Base-by-base conservation (phyloP, 179 eudicot genomes). In the Silene coronaria region DNA sequence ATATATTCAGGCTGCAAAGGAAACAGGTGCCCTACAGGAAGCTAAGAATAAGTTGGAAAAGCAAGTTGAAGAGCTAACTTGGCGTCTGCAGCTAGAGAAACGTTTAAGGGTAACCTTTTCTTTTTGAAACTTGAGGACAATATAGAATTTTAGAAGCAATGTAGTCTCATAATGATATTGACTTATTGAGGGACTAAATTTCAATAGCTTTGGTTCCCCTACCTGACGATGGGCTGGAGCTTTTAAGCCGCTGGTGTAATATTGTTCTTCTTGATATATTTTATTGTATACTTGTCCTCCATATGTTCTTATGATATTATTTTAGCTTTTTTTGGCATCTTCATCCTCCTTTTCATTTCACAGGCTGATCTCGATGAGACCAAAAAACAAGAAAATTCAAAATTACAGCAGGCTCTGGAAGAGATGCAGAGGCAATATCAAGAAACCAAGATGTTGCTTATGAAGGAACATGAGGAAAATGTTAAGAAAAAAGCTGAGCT, bases 41-140 rank as follows among this genome's bases (percentile, higher is more conserved):
- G 97, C 96, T 70, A 92, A 92, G 76, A 82, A 60, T 73, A 88
- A 79, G 80, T 85, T 91, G 80, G 96, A 91, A 85, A 88, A 91
- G 83, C 75, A 91, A 87, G 92, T 91, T 80, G 90, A 93, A 79
- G 92, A 93, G 70, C 75, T 93, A 48, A 88, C 88, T 59, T 77
- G 82, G 88, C 87, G 79, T 67, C 80, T 91, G 72, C 83, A 89
- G 82, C 82, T 80, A 45, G 98, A 93, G 90, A 89, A 91, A 82
- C 87, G 89, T 74, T 77, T 80, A 82, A 86, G 91, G 87, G 96
- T 93, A 81, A 17, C 55, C 55, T 48, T 48, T 48, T 51, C 19
- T 16, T 51, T 14, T 51, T 12, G 57, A 51, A 51, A 51, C 57
- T 51, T 14, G 57, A 51, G 57, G 57, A 17, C 19, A 51, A 51